A percentile compares a stretch with the other conserved stretches of the same genome.
Conservation (phyloP, 306 rosid species). For the Rubus idaeus region DNA sequence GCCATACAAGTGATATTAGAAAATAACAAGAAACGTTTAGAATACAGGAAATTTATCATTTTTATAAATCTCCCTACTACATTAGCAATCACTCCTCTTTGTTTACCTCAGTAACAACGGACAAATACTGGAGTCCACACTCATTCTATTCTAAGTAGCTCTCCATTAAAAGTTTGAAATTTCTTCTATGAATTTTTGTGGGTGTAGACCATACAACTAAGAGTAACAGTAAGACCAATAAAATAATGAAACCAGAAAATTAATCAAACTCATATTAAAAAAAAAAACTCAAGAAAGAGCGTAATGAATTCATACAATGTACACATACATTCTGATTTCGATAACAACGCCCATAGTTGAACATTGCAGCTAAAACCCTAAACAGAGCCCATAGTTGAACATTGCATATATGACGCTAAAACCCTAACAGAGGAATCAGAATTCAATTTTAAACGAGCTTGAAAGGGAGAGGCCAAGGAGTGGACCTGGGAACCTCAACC, state of each 20-base stretch:
- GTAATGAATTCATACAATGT: neutral
- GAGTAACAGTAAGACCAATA: neutral
- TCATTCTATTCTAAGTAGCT: neutral
- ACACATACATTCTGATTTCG: neutral
- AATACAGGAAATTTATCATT: no score
- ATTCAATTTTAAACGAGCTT: slow-evolving; percentile 55
- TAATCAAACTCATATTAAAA: neutral
- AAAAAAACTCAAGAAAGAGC: neutral
- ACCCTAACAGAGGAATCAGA: no score
- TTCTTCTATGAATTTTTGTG: neutral
- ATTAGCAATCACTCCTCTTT: neutral
- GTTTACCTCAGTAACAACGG: neutral
- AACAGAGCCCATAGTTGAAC: neutral
- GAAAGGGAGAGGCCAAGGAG: slow-evolving; percentile 99
- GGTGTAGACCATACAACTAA: neutral
- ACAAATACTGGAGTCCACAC: neutral
- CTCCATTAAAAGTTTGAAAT: neutral
- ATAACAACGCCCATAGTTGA: neutral
- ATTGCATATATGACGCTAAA: no score
- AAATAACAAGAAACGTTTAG: neutral
- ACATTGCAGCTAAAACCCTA: slow-evolving; percentile 2
- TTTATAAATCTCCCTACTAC: neutral
- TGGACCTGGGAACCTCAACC: slow-evolving; percentile 92
- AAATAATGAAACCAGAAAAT: neutral
- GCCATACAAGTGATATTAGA: neutral